phyloP scores from a whole-genome alignment of 768 basidiomycete genomes.

The Butyriboletus loyo region DNA sequence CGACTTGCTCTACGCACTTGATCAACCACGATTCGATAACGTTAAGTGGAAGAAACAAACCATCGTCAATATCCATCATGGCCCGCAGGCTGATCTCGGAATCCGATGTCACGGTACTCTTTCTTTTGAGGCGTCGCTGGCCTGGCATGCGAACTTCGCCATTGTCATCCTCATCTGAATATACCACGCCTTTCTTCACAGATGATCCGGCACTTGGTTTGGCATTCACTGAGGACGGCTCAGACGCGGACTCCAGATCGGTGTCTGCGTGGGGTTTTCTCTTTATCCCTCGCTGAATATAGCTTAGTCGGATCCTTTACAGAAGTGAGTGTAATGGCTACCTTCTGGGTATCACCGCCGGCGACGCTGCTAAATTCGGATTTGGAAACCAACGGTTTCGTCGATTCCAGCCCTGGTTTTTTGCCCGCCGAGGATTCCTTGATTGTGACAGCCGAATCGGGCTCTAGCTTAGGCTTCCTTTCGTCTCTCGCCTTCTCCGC shows the following conservation, averaged over 20 bases:
- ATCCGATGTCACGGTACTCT: constrained; percentile 40
- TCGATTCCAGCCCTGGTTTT: not conserved
- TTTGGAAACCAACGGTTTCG: not conserved
- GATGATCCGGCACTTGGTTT: constrained; percentile 16
- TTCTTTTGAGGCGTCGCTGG: constrained; percentile 30
- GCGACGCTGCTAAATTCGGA: not conserved
- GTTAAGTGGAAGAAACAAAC: constrained; percentile 38
- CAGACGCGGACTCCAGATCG: constrained; percentile 28
- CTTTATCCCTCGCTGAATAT: constrained; percentile 34
- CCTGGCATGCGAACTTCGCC: constrained; percentile 28
- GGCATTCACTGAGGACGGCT: not conserved
- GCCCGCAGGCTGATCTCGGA: constrained; percentile 46
- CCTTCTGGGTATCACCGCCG: constrained; percentile 3
- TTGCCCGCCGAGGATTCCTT: not conserved
- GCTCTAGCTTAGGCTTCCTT: constrained; percentile 18
- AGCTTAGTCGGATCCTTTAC: constrained; percentile 15
- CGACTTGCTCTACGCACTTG: constrained; percentile 21
- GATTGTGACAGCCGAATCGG: not conserved
- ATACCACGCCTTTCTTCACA: constrained; percentile 45
- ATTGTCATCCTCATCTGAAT: constrained; percentile 60
- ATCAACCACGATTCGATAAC: constrained; percentile 14
- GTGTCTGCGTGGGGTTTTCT: constrained; percentile 41
- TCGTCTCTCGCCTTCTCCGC: constrained; percentile 10
- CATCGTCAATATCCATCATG: constrained; percentile 79
- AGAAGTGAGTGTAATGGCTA: not conserved